Conservation (phyloP, 306 rosid species). For the Cucurbita pepo region DNA sequence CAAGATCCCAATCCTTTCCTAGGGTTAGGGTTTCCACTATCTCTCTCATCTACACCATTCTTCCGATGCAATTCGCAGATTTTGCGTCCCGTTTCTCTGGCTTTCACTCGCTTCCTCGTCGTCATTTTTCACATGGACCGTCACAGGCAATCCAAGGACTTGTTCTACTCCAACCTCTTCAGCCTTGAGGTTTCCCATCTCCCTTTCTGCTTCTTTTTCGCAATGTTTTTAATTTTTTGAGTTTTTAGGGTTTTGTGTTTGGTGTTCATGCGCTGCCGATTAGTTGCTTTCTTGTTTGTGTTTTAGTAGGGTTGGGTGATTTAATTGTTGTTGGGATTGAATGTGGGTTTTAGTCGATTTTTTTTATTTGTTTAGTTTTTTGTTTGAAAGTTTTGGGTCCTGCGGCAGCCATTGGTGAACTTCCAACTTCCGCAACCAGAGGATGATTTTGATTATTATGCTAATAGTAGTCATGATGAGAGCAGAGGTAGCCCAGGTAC, state of each 20-base stretch:
- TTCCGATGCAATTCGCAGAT: conserved; percentile 21
- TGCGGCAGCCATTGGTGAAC: conserved; percentile 82
- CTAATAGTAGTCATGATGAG: conserved; percentile 97
- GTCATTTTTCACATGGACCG: conserved; percentile 41
- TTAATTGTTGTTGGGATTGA: not conserved
- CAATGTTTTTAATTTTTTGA: not conserved
- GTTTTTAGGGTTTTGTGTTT: not conserved
- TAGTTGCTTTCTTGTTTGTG: not conserved
- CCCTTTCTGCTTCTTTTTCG: not conserved
- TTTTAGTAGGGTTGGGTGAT: not conserved
- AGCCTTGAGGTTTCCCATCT: conserved; percentile 54
- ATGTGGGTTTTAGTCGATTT: not conserved
- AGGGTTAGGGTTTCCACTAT: conserved; percentile 8
- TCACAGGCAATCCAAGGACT: conserved; percentile 43
- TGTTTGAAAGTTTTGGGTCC: conserved; percentile 16
- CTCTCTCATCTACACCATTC: not conserved
- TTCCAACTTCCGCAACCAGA: conserved; percentile 81
- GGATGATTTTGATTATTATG: conserved; percentile 86
- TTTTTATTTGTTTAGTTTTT: not conserved
- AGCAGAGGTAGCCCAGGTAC: conserved; percentile 91
- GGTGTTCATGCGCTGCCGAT: not conserved
- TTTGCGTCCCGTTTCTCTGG: conserved; percentile 8
- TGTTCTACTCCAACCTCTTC: conserved; percentile 54
- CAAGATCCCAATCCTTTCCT: not conserved
- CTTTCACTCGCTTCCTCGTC: conserved; percentile 3